Evolutionary conservation across 805 yeast species (phyloP).

Genomic region (Saccharomycopsis lassenensis): DNA sequence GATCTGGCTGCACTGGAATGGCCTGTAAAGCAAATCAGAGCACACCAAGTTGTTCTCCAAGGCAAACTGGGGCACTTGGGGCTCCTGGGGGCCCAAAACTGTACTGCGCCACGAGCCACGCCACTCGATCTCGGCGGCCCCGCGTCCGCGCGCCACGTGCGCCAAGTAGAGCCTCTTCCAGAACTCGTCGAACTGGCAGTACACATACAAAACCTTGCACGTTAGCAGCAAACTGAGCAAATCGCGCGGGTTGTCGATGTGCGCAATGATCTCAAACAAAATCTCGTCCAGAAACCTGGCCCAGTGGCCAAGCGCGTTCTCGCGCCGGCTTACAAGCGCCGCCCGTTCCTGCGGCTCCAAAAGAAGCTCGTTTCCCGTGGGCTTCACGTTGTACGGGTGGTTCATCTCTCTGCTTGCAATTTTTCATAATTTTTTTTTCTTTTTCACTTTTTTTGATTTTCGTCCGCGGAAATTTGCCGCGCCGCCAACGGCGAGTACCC

Average conservation of each 20-base stretch:
- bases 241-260: slow-evolving; percentile 36
- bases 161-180: slow-evolving; percentile 58
- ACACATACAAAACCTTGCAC: slow-evolving; percentile 64
- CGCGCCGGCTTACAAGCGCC: slow-evolving; percentile 18
- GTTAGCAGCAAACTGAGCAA: slow-evolving; percentile 43
- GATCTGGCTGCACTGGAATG: slow-evolving; percentile 70
- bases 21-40: slow-evolving; percentile 72
- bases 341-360: slow-evolving; percentile 11
- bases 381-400: slow-evolving; percentile 69
- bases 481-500: no score
- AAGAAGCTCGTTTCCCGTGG: slow-evolving; percentile 50
- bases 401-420: no score
- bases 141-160: background rate
- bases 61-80: slow-evolving; percentile 34
- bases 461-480: no score
- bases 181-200: slow-evolving; percentile 61
- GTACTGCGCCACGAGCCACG: slow-evolving; percentile 74
- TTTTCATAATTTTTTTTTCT: no score
- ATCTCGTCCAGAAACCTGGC: slow-evolving; percentile 51
- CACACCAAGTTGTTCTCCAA: slow-evolving; percentile 43
- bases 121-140: slow-evolving; percentile 30
- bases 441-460: no score
- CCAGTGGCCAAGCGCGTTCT: slow-evolving; percentile 42
- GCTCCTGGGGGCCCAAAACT: slow-evolving; percentile 27
- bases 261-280: slow-evolving; percentile 40